phyloP scores from a whole-genome alignment of 768 basidiomycete species.

The Mycena latifolia region DNA sequence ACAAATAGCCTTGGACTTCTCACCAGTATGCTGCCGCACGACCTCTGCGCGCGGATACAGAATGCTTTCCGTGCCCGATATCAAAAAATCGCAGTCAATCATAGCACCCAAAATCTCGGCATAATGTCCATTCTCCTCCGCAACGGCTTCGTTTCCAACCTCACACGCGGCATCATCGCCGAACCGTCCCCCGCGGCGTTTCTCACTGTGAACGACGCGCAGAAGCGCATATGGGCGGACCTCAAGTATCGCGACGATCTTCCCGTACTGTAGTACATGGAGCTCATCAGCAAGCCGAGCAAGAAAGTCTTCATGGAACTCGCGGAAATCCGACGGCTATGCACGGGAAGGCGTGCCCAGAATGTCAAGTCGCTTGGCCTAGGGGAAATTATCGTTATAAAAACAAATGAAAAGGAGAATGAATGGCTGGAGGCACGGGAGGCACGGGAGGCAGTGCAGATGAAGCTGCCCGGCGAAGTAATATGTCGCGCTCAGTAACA shows the following conservation, averaged over 20 bases:
- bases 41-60: conserved; percentile 91
- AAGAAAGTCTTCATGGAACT: conserved; percentile 81
- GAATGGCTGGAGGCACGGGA: conserved; percentile 96
- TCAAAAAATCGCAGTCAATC: conserved; percentile 79
- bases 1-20: neutral
- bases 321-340: conserved; percentile 80
- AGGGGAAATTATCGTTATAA: conserved; percentile 93
- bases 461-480: conserved; percentile 87
- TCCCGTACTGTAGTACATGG: conserved; percentile 85
- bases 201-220: conserved; percentile 65
- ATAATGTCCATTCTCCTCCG: conserved; percentile 94
- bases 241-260: conserved; percentile 94
- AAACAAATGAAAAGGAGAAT: conserved; percentile 75
- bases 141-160: conserved; percentile 85
- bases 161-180: conserved; percentile 83
- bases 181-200: conserved; percentile 77
- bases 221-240: conserved; percentile 91
- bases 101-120: conserved; percentile 91
- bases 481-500: conserved; percentile 78
- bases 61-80: conserved; percentile 94
- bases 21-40: conserved; percentile 70
- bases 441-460: conserved; percentile 89
- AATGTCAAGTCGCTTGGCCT: conserved; percentile 87
- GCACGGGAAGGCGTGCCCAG: conserved; percentile 86
- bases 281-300: conserved; percentile 87